Evolutionary conservation across 2,329 filamentous ascomycete species (phyloP).

Genomic region (Alternaria sp.): DNA sequence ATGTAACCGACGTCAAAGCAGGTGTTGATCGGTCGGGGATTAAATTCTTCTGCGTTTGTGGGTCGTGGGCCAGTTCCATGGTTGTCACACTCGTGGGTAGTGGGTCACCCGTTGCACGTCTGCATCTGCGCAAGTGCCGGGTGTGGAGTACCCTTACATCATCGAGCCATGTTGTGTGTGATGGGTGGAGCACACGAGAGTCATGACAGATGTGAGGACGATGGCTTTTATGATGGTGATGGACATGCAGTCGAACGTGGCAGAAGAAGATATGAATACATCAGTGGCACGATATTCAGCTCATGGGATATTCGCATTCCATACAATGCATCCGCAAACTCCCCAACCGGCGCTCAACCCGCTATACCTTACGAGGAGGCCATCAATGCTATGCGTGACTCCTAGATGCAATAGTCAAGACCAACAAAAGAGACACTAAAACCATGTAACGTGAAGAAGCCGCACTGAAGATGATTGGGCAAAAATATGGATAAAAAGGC

Average conservation of each 20-base stretch:
- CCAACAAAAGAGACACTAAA: conserved; percentile 9
- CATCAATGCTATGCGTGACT: conserved; percentile 9
- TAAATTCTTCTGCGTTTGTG: neutral
- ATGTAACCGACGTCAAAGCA: neutral
- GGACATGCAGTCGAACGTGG: neutral
- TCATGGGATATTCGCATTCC: neutral
- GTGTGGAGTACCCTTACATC: neutral
- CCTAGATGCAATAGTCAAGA: conserved; percentile 10
- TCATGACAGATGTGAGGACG: neutral
- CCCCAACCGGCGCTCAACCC: conserved; percentile 20
- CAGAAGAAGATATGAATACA: neutral
- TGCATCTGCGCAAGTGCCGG: neutral
- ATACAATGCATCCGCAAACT: conserved; percentile 1
- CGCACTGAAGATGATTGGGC: neutral
- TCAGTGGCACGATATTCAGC: neutral
- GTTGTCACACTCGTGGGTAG: neutral
- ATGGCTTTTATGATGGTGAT: neutral
- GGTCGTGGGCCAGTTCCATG: neutral
- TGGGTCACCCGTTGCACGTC: neutral
- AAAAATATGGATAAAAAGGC: conserved; percentile 11
- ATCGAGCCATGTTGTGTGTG: neutral
- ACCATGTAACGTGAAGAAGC: neutral
- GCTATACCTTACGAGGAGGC: conserved; percentile 12
- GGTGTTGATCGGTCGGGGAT: neutral
- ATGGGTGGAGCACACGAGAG: neutral